phyloP scores from a whole-genome alignment of 805 yeast genomes.

The Kuraishia piskuri region DNA sequence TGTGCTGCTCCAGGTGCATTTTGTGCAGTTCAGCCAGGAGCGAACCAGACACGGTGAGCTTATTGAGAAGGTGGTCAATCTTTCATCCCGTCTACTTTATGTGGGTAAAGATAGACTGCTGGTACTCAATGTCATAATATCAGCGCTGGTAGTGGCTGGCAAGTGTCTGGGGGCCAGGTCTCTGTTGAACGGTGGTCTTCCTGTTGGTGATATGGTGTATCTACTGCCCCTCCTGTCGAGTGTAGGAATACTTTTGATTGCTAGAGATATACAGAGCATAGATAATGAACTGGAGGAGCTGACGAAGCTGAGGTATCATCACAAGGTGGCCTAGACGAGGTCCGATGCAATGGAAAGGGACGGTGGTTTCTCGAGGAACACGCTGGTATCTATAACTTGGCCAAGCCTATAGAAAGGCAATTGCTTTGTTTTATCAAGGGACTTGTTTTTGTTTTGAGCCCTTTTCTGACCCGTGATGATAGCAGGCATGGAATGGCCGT shows the following conservation, averaged over 20 bases:
- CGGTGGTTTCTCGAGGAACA: neutral
- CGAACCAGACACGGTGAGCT: neutral
- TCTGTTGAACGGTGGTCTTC: neutral
- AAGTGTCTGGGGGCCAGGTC: neutral
- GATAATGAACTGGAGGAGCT: slow-evolving; percentile 12
- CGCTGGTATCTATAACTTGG: neutral
- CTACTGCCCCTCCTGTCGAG: slow-evolving; percentile 17
- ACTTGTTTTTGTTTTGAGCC: neutral
- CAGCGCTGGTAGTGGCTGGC: slow-evolving; percentile 1
- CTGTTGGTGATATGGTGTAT: slow-evolving; percentile 14
- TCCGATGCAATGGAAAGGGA: neutral
- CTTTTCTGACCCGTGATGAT: neutral
- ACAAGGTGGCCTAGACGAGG: slow-evolving; percentile 19
- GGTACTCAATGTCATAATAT: slow-evolving; percentile 1
- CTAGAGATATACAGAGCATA: slow-evolving; percentile 12
- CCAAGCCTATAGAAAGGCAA: neutral
- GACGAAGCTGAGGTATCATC: slow-evolving; percentile 17
- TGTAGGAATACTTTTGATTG: slow-evolving; percentile 10
- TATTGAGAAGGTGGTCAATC: neutral
- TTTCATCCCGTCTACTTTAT: neutral
- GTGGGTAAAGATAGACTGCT: neutral
- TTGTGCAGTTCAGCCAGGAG: slow-evolving; percentile 5
- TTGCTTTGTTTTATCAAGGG: neutral
- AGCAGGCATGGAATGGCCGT: neutral
- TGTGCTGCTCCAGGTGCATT: slow-evolving; percentile 12